A percentile compares a stretch with the other conserved stretches of the same genome.
Evolutionary conservation across 805 yeast species (phyloP).

Genomic region (Yueomyces sp.): DNA sequence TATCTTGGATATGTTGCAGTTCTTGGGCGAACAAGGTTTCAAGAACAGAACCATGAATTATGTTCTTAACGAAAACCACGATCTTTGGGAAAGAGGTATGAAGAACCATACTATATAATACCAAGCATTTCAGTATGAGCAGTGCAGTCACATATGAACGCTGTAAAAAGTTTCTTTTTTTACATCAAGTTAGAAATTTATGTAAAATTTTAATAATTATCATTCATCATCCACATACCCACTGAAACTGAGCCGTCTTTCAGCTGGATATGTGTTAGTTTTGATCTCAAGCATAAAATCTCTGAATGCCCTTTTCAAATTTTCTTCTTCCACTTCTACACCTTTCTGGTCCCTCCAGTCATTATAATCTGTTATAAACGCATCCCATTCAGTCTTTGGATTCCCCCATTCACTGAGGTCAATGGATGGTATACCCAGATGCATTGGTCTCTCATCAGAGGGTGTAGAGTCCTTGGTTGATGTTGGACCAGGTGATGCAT

Average conservation of each 20-base stretch:
- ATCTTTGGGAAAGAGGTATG: slow-evolving; percentile 39
- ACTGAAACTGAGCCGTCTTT: slow-evolving; percentile 20
- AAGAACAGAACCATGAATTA: slow-evolving; percentile 46
- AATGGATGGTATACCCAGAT: slow-evolving; percentile 32
- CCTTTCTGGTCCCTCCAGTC: slow-evolving; percentile 29
- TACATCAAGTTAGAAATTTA: too few species aligned
- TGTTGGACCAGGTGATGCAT: neutral
- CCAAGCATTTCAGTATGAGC: neutral
- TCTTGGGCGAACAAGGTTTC: slow-evolving; percentile 44
- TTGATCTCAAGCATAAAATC: slow-evolving; percentile 16
- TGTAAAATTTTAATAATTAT: too few species aligned
- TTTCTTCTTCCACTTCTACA: slow-evolving; percentile 25
- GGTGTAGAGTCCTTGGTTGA: neutral
- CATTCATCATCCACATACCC: slow-evolving; percentile 2
- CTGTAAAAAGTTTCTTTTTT: neutral
- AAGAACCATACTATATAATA: neutral
- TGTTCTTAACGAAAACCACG: slow-evolving; percentile 65
- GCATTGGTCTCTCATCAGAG: slow-evolving; percentile 8
- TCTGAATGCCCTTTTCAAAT: slow-evolving; percentile 18
- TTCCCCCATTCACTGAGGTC: slow-evolving; percentile 28
- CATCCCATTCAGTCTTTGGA: slow-evolving; percentile 24
- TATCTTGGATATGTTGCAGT: slow-evolving; percentile 55
- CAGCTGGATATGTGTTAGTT: slow-evolving; percentile 5
- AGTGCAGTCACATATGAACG: neutral
- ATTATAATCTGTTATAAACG: slow-evolving; percentile 24